Base-by-base conservation (phyloP, 2,329 filamentous ascomycete species). In the Aspergillus hortae region DNA sequence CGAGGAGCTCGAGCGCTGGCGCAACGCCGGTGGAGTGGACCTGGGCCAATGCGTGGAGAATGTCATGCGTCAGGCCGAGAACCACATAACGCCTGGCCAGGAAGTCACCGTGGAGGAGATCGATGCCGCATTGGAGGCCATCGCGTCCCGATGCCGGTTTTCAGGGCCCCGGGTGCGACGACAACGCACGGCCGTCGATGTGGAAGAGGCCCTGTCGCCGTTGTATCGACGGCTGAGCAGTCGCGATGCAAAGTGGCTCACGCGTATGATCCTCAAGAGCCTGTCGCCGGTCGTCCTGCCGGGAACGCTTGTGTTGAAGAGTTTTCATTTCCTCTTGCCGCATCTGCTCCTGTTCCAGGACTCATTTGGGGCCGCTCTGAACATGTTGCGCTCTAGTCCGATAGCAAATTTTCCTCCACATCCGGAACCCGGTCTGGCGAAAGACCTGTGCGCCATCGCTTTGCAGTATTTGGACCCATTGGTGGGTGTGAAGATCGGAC, bases 181-280 rank as follows among this genome's bases (percentile, higher is more conserved):
- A 35, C 66, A 67, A 32, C 61, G 69, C 42, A 60, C 67, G 17
- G 67, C 67, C 4, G 66, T 67, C 2, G 67, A 74, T 61, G 62
- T 80, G 63, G 68, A 76, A 19, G 69, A 73, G 4, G 67, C 78
- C 3, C 67, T 92, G 1, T 75, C 76, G 17, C 65, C 67, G 0
- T 64, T 92, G 1, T 88, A 88, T 61, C 74, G 71, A 27, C 80
- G 82, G 6, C 65, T 90, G 9, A 76, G 77, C 43, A 82, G 89
- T 3, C 76, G 77, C 41, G 89, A 95, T 64, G 87, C 86, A 4
- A 96, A 96, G 71, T 96, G 92, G 92, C 78, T 96, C 10, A 89
- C 89, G 0, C 81, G 92, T 3, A 75, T 96, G 27, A 77, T 96
- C 5, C 74, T 95, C 25, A 94, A 95, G 64, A 81, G 86, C 56